Conservation (phyloP, 257 asterid species). For the Pogostemon cablin region DNA sequence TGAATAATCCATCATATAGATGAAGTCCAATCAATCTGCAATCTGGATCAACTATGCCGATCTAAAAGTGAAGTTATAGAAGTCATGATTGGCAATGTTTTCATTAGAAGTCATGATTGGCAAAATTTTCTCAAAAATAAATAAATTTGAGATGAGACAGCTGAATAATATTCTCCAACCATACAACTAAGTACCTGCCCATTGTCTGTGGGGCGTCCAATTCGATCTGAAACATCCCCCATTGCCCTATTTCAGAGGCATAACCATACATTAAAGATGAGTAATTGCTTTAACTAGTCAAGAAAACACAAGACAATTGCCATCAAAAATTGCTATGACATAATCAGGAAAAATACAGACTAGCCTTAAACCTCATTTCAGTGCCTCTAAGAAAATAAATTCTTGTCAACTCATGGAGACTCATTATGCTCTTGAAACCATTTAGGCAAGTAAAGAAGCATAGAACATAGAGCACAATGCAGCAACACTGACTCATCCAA, state of each 20-base stretch:
- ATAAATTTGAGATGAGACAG: conserved; percentile 6
- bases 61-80: conserved; percentile 48
- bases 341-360: conserved; percentile 12
- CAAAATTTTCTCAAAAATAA: background rate
- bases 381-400: conserved; percentile 10
- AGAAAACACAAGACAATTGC: conserved; percentile 18
- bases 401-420: background rate
- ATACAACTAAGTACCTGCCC: conserved; percentile 66
- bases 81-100: conserved; percentile 12
- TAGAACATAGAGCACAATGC: background rate
- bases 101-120: conserved; percentile 19
- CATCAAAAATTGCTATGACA: conserved; percentile 13
- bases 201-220: conserved; percentile 91
- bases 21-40: conserved; percentile 93
- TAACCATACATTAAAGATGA: conserved; percentile 37
- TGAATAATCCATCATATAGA: conserved; percentile 84
- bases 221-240: conserved; percentile 96
- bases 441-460: background rate
- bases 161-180: conserved; percentile 26
- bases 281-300: conserved; percentile 19
- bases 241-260: conserved; percentile 61
- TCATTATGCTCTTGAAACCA: conserved; percentile 21
- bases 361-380: background rate
- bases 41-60: conserved; percentile 90
- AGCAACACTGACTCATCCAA: background rate